Conservation (phyloP, 768 basidiomycete species). For the Leccinellum albellum region DNA sequence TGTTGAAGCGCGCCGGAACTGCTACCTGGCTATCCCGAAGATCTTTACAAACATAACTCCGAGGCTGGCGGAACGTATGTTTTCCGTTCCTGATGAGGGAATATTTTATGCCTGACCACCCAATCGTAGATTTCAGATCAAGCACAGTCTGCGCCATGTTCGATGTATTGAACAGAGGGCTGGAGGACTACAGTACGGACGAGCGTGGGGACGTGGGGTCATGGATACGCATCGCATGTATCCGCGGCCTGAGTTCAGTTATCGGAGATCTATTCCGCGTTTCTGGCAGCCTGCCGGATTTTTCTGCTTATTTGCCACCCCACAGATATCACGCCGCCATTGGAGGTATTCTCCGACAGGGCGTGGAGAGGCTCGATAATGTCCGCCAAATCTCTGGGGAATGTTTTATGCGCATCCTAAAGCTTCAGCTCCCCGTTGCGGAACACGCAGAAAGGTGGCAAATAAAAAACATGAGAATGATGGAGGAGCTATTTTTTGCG, state of each 20-base stretch:
- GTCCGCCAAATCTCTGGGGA: constrained; percentile 79
- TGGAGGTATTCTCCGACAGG: constrained; percentile 78
- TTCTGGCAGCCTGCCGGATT: constrained; percentile 40
- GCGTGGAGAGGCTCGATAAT: constrained; percentile 86
- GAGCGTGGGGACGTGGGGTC: constrained; percentile 97
- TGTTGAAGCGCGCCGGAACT: constrained; percentile 60
- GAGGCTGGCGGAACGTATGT: constrained; percentile 45
- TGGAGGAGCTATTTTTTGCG: constrained; percentile 54
- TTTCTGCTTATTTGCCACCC: constrained; percentile 59
- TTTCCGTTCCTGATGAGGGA: constrained; percentile 6
- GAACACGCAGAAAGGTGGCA: constrained; percentile 45
- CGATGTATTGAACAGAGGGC: constrained; percentile 58
- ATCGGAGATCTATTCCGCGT: constrained; percentile 48
- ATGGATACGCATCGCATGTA: constrained; percentile 82
- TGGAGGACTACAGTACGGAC: constrained; percentile 89
- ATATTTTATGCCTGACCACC: constrained; percentile 9
- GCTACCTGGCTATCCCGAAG: constrained; percentile 42
- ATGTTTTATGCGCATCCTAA: constrained; percentile 51
- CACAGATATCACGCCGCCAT: constrained; percentile 53
- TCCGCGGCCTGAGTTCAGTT: constrained; percentile 58
- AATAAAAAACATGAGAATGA: constrained; percentile 43
- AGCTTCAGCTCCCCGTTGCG: constrained; percentile 41
- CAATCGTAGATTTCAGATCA: constrained; percentile 44
- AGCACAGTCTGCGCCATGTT: constrained; percentile 47
- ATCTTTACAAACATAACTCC: constrained; percentile 45